Percentiles rank a stretch among this genome's conserved stretches.
These are phyloP conservation scores for Leavenworthia alabamica DNA, from an alignment of 345 rosid species.

Conservation along the genomic window DNA sequence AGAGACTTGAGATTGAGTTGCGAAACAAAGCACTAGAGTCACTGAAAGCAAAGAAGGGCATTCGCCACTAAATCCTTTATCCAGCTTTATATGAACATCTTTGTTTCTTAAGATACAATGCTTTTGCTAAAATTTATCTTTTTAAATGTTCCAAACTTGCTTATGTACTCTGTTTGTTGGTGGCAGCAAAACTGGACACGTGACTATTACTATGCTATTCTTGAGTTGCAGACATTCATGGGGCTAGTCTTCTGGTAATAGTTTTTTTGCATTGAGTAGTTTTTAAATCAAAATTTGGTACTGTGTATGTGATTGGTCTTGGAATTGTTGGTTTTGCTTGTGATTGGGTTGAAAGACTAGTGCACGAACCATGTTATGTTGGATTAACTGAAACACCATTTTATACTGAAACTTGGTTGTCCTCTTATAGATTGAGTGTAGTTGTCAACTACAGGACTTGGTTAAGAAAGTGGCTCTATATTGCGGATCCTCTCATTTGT, in stretches of 20 bases:
- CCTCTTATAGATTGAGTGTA: conserved; percentile 49
- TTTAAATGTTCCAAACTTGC: conserved; percentile 33
- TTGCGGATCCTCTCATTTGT: conserved; percentile 38
- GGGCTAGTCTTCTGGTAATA: conserved; percentile 76
- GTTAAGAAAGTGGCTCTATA: conserved; percentile 45
- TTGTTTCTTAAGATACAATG: conserved; percentile 21
- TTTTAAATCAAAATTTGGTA: not conserved
- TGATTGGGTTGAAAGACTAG: no score
- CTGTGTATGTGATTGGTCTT: not conserved
- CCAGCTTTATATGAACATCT: conserved; percentile 26
- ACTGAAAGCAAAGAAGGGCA: conserved; percentile 90
- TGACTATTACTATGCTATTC: conserved; percentile 79
- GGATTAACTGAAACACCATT: not conserved
- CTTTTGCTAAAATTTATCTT: conserved; percentile 17
- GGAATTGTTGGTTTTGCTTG: not conserved
- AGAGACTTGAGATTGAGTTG: conserved; percentile 84
- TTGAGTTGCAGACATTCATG: conserved; percentile 67
- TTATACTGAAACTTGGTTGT: conserved; percentile 22
- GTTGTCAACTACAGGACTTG: conserved; percentile 58
- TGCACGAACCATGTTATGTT: no score
- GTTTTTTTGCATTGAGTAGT: conserved; percentile 35
- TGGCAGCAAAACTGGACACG: conserved; percentile 85
- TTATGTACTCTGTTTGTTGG: conserved; percentile 68
- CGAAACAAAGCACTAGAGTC: conserved; percentile 91
- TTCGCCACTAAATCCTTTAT: conserved; percentile 35